Conservation (phyloP, 2,329 filamentous ascomycete species). For the Arthroderma sp. region DNA sequence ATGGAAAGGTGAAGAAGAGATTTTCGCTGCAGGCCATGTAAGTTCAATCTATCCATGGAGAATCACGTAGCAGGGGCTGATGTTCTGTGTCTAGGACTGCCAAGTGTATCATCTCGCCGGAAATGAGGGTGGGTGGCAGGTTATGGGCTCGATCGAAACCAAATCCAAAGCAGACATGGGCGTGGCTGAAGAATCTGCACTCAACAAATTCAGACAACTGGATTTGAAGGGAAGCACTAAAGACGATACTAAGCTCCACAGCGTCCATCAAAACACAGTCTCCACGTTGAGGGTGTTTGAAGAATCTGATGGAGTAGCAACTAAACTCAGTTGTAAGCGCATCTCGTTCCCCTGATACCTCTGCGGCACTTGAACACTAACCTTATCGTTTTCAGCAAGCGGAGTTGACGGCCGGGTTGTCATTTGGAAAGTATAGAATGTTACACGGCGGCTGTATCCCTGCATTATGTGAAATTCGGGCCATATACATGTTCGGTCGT, state of each 20-base stretch:
- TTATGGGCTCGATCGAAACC: constrained; percentile 66
- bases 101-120: constrained; percentile 86
- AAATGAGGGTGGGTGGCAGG: constrained; percentile 64
- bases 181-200: constrained; percentile 70
- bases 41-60: constrained; percentile 10
- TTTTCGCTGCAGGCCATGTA: constrained; percentile 84
- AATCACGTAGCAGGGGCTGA: neutral
- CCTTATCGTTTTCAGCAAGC: constrained; percentile 43
- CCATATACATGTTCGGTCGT: too few species aligned
- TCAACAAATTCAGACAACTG: constrained; percentile 99
- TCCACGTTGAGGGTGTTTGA: constrained; percentile 69
- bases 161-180: constrained; percentile 50
- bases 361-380: constrained; percentile 5
- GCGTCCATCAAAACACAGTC: constrained; percentile 93
- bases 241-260: constrained; percentile 89
- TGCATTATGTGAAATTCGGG: too few species aligned
- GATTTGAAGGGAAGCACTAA: constrained; percentile 87
- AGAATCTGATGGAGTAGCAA: constrained; percentile 48
- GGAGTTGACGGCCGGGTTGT: constrained; percentile 74
- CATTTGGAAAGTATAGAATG: constrained; percentile 53
- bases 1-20: constrained; percentile 84
- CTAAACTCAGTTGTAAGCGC: constrained; percentile 72
- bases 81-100: constrained; percentile 37
- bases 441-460: too few species aligned
- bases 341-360: constrained; percentile 1